Evolutionary conservation across 768 basidiomycete genomes (phyloP), one percentile per base, ranked within the genome.

Genomic region (Mrakia hoshinonis): DNA sequence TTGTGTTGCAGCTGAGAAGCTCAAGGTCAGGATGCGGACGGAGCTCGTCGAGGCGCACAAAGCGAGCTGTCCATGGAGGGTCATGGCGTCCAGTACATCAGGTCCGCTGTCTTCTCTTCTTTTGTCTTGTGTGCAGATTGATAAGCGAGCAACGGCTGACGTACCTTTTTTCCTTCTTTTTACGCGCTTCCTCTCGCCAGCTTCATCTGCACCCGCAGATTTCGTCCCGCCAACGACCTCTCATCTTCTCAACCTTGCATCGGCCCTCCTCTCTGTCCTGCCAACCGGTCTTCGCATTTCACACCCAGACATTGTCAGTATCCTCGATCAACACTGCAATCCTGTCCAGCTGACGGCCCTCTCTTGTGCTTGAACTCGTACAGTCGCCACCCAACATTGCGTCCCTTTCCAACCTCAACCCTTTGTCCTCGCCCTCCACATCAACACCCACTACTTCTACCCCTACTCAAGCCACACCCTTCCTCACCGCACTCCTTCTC

Each of bases 1-100:
- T 38, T 48, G 3, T 43, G n/a, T 34, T 11, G n/a, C 64, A 68
- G 67, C 51, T 26, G 54, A 46, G n/a, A 31, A 51, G 26, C 67
- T 68, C 38, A 68, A 60, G 51, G 13, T 20, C 4, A 31, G 54
- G 20, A 60, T 60, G 54, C 36, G 26, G n/a, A 18, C 34, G 31
- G 67, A 68, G 51, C 55, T 68, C 10, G 24, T 68, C 1, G 67
- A 68, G 10, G 67, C 67, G 31, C 67, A 68, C 54, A 43, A 46
- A 43, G 46, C 29, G 24, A 29, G 29, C 22, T 68, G 67, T 68
- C 67, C 67, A 18, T 68, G 67, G 67, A 58, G 67, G 39, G 18
- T 58, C 49, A 46, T 31, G 43, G 18, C 58, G 1, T 51, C 49
- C 20, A 51, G 49, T 15, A n/a, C 54, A 55, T 22, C 18, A 36